Evolutionary conservation across 441 rosid species (phyloP).

Genomic region (Bocquillonia castaneifolia): DNA sequence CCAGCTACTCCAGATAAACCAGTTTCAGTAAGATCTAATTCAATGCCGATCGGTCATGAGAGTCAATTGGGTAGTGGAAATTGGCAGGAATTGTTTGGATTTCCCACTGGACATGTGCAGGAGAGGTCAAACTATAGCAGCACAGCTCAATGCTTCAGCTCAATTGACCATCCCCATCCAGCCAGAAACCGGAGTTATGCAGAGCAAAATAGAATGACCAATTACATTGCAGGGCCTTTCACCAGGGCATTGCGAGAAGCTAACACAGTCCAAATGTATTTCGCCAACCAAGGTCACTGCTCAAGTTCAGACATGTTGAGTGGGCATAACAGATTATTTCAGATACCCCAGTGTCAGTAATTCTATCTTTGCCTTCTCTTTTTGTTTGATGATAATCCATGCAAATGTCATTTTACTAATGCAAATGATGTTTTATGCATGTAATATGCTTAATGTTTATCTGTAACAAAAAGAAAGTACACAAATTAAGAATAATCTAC

Average conservation of each 20-base stretch:
- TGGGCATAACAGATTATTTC: slow-evolving; percentile 24
- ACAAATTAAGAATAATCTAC: not conserved
- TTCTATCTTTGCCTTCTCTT: not conserved
- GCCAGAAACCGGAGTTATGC: slow-evolving; percentile 25
- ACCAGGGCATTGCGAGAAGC: slow-evolving; percentile 25
- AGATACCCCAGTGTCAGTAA: slow-evolving; percentile 41
- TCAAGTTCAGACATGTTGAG: slow-evolving; percentile 30
- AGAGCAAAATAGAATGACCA: slow-evolving; percentile 28
- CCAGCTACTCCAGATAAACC: slow-evolving; percentile 53
- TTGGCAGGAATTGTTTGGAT: slow-evolving; percentile 33
- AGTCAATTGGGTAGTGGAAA: slow-evolving; percentile 26
- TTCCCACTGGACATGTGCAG: slow-evolving; percentile 34
- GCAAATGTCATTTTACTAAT: slow-evolving; percentile 6
- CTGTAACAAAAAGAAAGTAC: not conserved
- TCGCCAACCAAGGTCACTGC: slow-evolving; percentile 26
- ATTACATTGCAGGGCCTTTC: slow-evolving; percentile 35
- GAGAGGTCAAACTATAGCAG: slow-evolving; percentile 28
- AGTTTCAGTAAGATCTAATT: slow-evolving; percentile 31
- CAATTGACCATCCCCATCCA: slow-evolving; percentile 21
- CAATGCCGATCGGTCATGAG: slow-evolving; percentile 24
- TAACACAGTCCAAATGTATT: slow-evolving; percentile 19
- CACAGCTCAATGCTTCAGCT: slow-evolving; percentile 25
- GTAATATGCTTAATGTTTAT: not conserved
- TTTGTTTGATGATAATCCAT: not conserved
- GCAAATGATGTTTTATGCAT: slow-evolving; percentile 4